Base-by-base conservation (phyloP, 352 stramenopile genomes). In the Phytophthora aleatoria region DNA sequence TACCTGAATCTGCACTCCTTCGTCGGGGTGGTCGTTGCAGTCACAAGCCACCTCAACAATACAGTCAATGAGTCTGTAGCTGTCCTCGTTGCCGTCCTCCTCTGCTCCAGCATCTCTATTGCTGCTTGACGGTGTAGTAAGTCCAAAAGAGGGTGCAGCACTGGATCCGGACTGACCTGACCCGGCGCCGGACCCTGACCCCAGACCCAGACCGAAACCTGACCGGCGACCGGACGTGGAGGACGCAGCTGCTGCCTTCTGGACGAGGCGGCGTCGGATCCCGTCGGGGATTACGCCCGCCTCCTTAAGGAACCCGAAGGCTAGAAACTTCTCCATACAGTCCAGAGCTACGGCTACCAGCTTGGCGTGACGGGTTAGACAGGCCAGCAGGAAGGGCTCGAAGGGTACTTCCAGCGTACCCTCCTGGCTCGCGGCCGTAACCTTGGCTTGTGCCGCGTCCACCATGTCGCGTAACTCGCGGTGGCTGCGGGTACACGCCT, bases 1-100 rank as follows among this genome's bases (percentile, higher is more conserved):
- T 26, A 98, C 90, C 71, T 98, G 94, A 33, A 98, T 84, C 66
- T 98, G 93, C 33, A 98, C 93, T 3, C 69, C 80, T 67, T 97
- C 92, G 57, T 98, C 91, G 5, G 80, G 79, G 51, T 97, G 89
- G 61, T 97, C 89, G 63, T 97, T 92, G 54, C 90, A 97, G 31
- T 92, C 87, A 67, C 91, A 97, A 9, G 97, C 89, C 26, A 95
- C 82, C 53, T 94, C 87, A 1, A 98, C 75, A 48, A 97, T 88
- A 38, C 79, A 90, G 70, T 97, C 89, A 54, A 97, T 94, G 2
- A 95, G 77, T 67, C 88, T 81, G 69, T 81, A 83, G 42, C 33
- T 64, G 54, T 72, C 53, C 38, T 76, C 68, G 11, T 67, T 50
- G 1, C 20, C 39, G 15, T 70, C 64, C 5, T 76, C 64, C 16